Base-by-base conservation (phyloP, 2,329 filamentous ascomycete species). In the Biscogniauxia mediterranea region DNA sequence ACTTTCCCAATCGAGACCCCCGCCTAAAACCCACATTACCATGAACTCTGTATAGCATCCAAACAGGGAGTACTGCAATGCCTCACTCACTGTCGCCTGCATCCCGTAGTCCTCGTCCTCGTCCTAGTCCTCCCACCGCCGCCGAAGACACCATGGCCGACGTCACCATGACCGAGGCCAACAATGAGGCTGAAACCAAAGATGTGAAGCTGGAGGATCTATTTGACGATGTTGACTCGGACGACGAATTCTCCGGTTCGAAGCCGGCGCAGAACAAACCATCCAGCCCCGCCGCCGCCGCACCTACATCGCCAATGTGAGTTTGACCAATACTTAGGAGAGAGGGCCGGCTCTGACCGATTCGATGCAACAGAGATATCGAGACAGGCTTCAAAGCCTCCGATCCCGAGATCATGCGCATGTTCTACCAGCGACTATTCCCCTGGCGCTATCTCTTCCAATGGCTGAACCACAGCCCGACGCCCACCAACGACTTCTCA, bases 371-470 rank as follows among this genome's bases (percentile, higher is more conserved):
- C 61, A 81, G 78, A 58, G 69, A 74, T 54, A 68, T 68, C 55
- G 70, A 70, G 11, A 65, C 75, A 15, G 70, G 76, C 0, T 69
- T 81, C 38, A 79, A 77, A 46, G 81, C 84, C 51, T 90, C 87
- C 49, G 92, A 97, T 68, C 88, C 91, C 1, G 91, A 93, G 71
- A 85, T 96, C 11, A 93, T 98, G 87, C 87, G 91, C 70, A 91
- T 90, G 66, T 99, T 97, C 79, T 99, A 99, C 75, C 91, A 96
- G 73, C 91, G 95, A 54, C 83, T 99, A 46, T 98, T 98, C 70
- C 95, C 95, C 4, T 99, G 96, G 83, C 88, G 93, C 62, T 90
- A 92, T 64, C 87, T 98, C 20, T 99, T 97, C 78, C 93, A 97
- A 76, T 99, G 95, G 95, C 86, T 99, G 54, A 99, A 98, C 74